Base-by-base conservation (phyloP, 305 asterid species). In the Fraxinus platypoda region DNA sequence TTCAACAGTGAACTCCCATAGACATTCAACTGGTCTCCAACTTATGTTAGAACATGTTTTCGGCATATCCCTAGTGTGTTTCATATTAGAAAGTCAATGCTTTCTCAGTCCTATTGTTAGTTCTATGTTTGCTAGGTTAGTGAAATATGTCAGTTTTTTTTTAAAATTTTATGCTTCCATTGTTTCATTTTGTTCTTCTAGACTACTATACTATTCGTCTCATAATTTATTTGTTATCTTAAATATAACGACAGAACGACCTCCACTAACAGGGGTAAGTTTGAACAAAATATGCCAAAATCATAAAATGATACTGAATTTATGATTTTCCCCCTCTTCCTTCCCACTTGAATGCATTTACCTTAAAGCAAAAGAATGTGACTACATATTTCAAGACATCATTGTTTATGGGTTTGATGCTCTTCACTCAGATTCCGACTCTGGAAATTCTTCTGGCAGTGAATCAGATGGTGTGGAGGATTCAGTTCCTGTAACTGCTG, bases 371-470 rank as follows among this genome's bases (percentile, higher is more conserved):
- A 57, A 21, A 19, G 12, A 57, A 28, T 19, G 68, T 19, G 68
- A 57, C 25, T 52, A 52, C 23, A n/a, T 15, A 15, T 15, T 49
- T 49, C 59, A 49, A 49, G 59, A 15, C 59, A 49, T 49, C 59
- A 1, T 30, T 77, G 17, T 26, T 52, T 30, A 57, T 34, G 8
- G 3, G 64, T 57, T 78, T 78, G 33, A 28, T 59, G 33, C 19
- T 62, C 15, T 64, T 72, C 72, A 25, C 77, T 59, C 89, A 91
- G 95, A 91, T 79, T 83, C 93, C 13, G 94, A 91, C 78, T 83
- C 92, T 15, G 94, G 84, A 85, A 89, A 88, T 84, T 88, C 88
- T 73, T 81, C 91, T 37, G 88, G 85, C 34, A 82, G 87, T 78
- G 91, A 85, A 74, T 78, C 85, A 74, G 89, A 87, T 81, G 89